Evolutionary conservation across 805 yeast species (phyloP).

Genomic region (Pichia sporocuriosa): DNA sequence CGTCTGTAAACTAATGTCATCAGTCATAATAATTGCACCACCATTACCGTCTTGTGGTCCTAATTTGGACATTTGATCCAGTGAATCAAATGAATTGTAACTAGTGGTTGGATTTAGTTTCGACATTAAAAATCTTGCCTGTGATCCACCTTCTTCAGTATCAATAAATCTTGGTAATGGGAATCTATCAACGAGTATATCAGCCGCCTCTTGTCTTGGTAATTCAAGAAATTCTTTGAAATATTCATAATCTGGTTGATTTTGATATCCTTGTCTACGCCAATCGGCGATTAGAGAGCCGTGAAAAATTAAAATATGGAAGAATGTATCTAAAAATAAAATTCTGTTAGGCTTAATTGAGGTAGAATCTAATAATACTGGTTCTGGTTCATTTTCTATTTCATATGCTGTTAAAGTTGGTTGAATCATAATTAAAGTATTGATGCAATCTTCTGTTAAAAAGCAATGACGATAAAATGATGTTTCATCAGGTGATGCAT

Average conservation of each 20-base stretch:
- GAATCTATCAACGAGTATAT: conserved; percentile 55
- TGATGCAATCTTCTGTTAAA: conserved; percentile 53
- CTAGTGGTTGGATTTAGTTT: conserved; percentile 62
- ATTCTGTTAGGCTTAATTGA: conserved; percentile 54
- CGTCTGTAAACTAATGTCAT: conserved; percentile 50
- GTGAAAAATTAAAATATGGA: conserved; percentile 61
- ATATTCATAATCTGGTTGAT: conserved; percentile 50
- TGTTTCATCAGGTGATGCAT: conserved; percentile 69
- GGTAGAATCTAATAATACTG: conserved; percentile 57
- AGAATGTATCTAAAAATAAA: conserved; percentile 57
- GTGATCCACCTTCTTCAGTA: conserved; percentile 72
- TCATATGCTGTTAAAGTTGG: conserved; percentile 59
- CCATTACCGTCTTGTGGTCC: conserved; percentile 23
- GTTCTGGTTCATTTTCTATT: conserved; percentile 50
- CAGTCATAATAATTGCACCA: conserved; percentile 44
- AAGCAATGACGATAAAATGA: conserved; percentile 56
- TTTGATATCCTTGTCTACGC: conserved; percentile 59
- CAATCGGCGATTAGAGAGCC: conserved; percentile 63
- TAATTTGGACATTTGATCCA: conserved; percentile 12
- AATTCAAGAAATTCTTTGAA: conserved; percentile 53
- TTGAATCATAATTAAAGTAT: conserved; percentile 61
- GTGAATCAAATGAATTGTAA: conserved; percentile 32
- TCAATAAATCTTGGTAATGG: conserved; percentile 69
- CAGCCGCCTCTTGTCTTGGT: conserved; percentile 62
- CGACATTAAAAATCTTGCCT: conserved; percentile 64